Conservation (phyloP, 352 stramenopile genomes). For the Pythium utonaiense region DNA sequence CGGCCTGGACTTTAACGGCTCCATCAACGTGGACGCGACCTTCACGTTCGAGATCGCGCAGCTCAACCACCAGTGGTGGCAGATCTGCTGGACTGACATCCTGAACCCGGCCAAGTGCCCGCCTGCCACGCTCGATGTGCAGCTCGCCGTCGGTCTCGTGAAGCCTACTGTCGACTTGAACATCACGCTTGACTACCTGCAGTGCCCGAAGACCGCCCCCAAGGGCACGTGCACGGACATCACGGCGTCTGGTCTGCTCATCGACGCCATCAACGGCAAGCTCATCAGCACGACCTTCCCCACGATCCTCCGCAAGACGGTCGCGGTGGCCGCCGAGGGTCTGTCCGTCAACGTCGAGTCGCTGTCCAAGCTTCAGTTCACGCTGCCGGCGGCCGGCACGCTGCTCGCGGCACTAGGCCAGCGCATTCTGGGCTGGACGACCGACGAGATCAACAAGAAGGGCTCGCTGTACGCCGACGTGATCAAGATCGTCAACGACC, state of each 20-base stretch:
- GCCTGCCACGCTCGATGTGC: conserved; percentile 32
- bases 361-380: conserved; percentile 45
- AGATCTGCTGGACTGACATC: conserved; percentile 52
- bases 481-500: conserved; percentile 35
- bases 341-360: conserved; percentile 37
- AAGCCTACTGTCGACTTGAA: conserved; percentile 28
- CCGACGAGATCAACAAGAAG: conserved; percentile 60
- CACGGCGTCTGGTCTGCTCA: conserved; percentile 37
- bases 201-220: conserved; percentile 32
- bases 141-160: conserved; percentile 34
- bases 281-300: conserved; percentile 17
- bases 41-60: conserved; percentile 46
- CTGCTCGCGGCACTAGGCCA: conserved; percentile 44
- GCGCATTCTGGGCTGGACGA: conserved; percentile 41
- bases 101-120: conserved; percentile 42
- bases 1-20: conserved; percentile 41
- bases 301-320: conserved; percentile 29
- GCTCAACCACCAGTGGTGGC: conserved; percentile 55
- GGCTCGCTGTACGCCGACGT: conserved; percentile 46
- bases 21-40: conserved; percentile 30
- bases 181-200: conserved; percentile 27
- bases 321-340: conserved; percentile 16
- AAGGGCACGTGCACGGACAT: conserved; percentile 45
- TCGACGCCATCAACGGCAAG: conserved; percentile 29
- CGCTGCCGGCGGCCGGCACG: conserved; percentile 30